Percentiles rank a stretch among this genome's conserved stretches.
phyloP scores from a whole-genome alignment of 2,329 filamentous ascomycete genomes.

The Cucurbitaria berberidis region DNA sequence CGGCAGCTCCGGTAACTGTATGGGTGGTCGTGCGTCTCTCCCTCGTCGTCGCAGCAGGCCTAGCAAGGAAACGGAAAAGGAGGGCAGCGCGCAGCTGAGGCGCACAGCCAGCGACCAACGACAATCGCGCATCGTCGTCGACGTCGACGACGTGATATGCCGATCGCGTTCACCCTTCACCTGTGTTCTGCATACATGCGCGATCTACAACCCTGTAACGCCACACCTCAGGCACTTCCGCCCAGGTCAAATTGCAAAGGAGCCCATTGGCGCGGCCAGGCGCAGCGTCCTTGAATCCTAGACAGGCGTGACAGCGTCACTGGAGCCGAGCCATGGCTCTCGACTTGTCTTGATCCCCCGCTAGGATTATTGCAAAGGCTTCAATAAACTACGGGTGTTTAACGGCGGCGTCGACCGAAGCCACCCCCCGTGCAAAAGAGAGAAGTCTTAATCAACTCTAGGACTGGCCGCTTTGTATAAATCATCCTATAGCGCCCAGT shows the following conservation, averaged over 20 bases:
- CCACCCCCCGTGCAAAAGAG: slow-evolving; percentile 32
- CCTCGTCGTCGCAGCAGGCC: slow-evolving; percentile 15
- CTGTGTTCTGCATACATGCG: slow-evolving; percentile 10
- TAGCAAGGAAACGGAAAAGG: slow-evolving; percentile 7
- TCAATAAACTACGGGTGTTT: slow-evolving; percentile 34
- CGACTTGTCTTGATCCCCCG: slow-evolving; percentile 41
- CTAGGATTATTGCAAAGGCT: slow-evolving; percentile 43
- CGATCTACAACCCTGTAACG: slow-evolving; percentile 24
- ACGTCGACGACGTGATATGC: slow-evolving; percentile 8
- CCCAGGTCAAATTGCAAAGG: not conserved
- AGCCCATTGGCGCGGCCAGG: not conserved
- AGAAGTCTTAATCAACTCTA: no score
- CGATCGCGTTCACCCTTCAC: slow-evolving; percentile 17
- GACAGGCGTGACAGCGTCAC: slow-evolving; percentile 24
- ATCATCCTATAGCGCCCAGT: slow-evolving; percentile 23
- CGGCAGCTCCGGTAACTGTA: slow-evolving; percentile 22
- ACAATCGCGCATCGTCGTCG: slow-evolving; percentile 6
- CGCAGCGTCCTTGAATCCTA: slow-evolving; percentile 5
- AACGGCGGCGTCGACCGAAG: slow-evolving; percentile 41
- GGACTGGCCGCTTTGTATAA: slow-evolving; percentile 30
- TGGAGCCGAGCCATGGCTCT: slow-evolving; percentile 36
- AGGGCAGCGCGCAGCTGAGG: slow-evolving; percentile 32
- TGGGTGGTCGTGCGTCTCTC: slow-evolving; percentile 18
- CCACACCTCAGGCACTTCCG: slow-evolving; percentile 27
- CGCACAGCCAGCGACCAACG: slow-evolving; percentile 14